Conservation (phyloP, 208 protist genomes). For the Acanthamoeba royreba region DNA sequence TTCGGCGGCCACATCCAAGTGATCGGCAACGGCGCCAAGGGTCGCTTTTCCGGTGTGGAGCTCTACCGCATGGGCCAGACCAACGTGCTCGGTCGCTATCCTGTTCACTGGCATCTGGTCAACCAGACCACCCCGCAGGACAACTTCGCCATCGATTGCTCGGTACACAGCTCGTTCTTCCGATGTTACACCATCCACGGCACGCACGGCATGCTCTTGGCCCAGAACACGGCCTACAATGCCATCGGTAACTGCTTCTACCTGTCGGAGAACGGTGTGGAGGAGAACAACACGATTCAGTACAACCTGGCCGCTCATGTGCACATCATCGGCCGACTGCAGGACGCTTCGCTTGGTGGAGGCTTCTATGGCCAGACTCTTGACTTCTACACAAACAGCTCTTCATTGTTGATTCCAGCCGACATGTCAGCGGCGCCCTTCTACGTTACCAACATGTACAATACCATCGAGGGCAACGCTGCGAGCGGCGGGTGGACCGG, state of each 20-base stretch:
- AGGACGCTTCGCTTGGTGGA: not conserved
- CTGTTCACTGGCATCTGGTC: not conserved
- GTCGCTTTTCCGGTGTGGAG: too few relatives aligned
- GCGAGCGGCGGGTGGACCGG: too few relatives aligned
- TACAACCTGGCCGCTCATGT: conserved; percentile 73
- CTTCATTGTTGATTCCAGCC: conserved; percentile 47
- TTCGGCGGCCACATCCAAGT: too few relatives aligned
- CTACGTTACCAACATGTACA: conserved; percentile 73
- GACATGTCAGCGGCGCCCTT: conserved; percentile 63
- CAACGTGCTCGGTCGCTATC: not conserved
- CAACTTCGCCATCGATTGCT: conserved; percentile 54
- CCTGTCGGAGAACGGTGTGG: conserved; percentile 74
- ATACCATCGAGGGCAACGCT: too few relatives aligned
- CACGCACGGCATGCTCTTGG: not conserved
- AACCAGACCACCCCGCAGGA: not conserved
- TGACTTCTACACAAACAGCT: not conserved
- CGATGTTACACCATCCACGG: conserved; percentile 70
- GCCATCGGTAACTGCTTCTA: conserved; percentile 74
- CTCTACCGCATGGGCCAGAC: too few relatives aligned
- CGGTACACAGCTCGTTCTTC: conserved; percentile 60
- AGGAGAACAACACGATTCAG: conserved; percentile 71
- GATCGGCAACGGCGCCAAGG: too few relatives aligned
- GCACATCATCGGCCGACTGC: conserved; percentile 49
- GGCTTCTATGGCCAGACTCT: not conserved
- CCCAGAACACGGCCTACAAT: conserved; percentile 71